Evolutionary conservation across 805 yeast genomes (phyloP), one percentile per base, ranked within the genome.

Genomic region (Sugiyamaella lignohabitans): DNA sequence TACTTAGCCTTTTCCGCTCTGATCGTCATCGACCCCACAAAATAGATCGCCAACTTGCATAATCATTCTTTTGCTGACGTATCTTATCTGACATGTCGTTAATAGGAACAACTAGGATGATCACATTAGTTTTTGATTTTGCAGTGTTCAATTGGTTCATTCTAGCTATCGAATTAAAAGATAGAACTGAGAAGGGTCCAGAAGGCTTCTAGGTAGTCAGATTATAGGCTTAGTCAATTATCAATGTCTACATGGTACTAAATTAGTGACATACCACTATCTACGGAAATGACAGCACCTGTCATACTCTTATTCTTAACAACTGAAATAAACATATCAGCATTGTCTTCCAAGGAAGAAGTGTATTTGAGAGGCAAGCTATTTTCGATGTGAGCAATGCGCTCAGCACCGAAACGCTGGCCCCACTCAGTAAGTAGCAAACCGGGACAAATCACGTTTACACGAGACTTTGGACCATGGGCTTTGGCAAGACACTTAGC

Each of bases 231-330:
- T n/a, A n/a, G n/a, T n/a, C n/a, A n/a, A n/a, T n/a, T n/a, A n/a
- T n/a, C n/a, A n/a, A n/a, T n/a, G n/a, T n/a, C n/a, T n/a, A n/a
- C n/a, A n/a, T n/a, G n/a, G n/a, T n/a, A 5, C 32, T 32, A 42
- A 14, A 20, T 36, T n/a, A 34, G 16, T 16, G 14, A 19, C 10
- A 39, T 20, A 32, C 48, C 48, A n/a, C 38, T 36, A 24, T 77
- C 79, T 1, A 71, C 75, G 19, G 72, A 70, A n/a, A 59, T 35
- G 11, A 49, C 42, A 23, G 54, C 48, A 2, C 64, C 64, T 14
- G 64, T 60, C 20, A 49, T 39, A 14, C 54, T 47, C 19, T 53
- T 47, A 43, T 49, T 56, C 54, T 53, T 54, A 8, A 61, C 60
- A 32, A 59, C 46, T 42, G 56, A 38, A 19, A 59, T 45, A 42